Evolutionary conservation across 306 rosid genomes (phyloP).

Genomic region (Trifolium dubium): DNA sequence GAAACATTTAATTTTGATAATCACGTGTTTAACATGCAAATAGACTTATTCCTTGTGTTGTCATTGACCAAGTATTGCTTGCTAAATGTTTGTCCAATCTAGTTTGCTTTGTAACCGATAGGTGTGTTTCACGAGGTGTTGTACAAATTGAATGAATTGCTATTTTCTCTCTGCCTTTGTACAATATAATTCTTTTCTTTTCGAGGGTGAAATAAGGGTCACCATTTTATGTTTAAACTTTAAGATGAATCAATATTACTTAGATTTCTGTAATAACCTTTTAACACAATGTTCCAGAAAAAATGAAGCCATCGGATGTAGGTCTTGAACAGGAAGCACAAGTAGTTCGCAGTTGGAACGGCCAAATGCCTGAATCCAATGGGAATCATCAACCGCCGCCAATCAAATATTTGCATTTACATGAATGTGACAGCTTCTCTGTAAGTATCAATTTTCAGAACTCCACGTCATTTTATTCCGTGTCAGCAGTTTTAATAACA

Average conservation of each 20-base stretch:
- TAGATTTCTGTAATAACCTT: slow-evolving; percentile 31
- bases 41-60: not conserved
- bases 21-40: slow-evolving; percentile 13
- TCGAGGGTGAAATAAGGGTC: not conserved
- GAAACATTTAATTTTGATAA: slow-evolving; percentile 13
- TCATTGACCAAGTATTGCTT: slow-evolving; percentile 23
- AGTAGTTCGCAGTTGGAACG: slow-evolving; percentile 78
- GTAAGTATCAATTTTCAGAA: slow-evolving; percentile 55
- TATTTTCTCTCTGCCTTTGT: not conserved
- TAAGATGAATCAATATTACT: not conserved
- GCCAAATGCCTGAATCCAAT: slow-evolving; percentile 55
- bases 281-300: slow-evolving; percentile 63
- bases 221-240: not conserved
- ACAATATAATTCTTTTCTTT: not conserved
- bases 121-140: slow-evolving; percentile 1
- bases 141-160: not conserved
- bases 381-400: slow-evolving; percentile 74
- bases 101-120: slow-evolving; percentile 13
- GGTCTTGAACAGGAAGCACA: slow-evolving; percentile 98
- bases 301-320: slow-evolving; percentile 90
- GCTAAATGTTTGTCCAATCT: slow-evolving; percentile 16
- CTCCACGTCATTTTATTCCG: slow-evolving; percentile 9
- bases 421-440: slow-evolving; percentile 80
- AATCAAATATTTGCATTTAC: slow-evolving; percentile 88
- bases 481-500: slow-evolving; percentile 29